Conservation (phyloP, 2,329 filamentous ascomycete species). For the Phaeomoniella chlamydospora region DNA sequence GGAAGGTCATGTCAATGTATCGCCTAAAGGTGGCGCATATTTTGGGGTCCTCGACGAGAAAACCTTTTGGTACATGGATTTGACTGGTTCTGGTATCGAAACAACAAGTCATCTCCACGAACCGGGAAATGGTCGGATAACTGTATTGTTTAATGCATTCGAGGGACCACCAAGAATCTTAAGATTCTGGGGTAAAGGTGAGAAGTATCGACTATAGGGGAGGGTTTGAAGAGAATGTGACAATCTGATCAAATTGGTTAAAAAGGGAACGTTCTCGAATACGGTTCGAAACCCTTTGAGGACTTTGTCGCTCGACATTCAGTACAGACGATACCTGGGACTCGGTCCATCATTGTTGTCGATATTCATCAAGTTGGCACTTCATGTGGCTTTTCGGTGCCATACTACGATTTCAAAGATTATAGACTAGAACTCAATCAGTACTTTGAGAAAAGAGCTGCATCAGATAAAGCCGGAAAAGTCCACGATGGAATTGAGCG, state of each 20-base stretch:
- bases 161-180: slow-evolving; percentile 45
- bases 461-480: too few relatives aligned
- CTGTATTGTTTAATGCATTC: slow-evolving; percentile 60
- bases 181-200: too few relatives aligned
- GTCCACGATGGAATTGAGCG: too few relatives aligned
- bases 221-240: too few relatives aligned
- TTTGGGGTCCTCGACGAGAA: too few relatives aligned
- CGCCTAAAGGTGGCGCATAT: slow-evolving; percentile 56
- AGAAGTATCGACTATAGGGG: too few relatives aligned
- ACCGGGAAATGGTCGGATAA: slow-evolving; percentile 50
- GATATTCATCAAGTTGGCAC: slow-evolving; percentile 53
- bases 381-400: slow-evolving; percentile 51
- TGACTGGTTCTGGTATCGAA: slow-evolving; percentile 59
- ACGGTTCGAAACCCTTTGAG: slow-evolving; percentile 35
- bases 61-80: too few relatives aligned
- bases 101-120: slow-evolving; percentile 65
- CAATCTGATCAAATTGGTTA: too few relatives aligned
- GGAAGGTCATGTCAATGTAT: slow-evolving; percentile 60
- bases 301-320: slow-evolving; percentile 30
- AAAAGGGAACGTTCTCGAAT: too few relatives aligned
- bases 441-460: too few relatives aligned
- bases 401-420: too few relatives aligned
- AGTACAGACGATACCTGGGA: slow-evolving; percentile 27
- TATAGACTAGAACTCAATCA: too few relatives aligned
- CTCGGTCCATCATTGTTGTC: slow-evolving; percentile 45